phyloP scores from a whole-genome alignment of 768 basidiomycete genomes.

The Zangia roseola region DNA sequence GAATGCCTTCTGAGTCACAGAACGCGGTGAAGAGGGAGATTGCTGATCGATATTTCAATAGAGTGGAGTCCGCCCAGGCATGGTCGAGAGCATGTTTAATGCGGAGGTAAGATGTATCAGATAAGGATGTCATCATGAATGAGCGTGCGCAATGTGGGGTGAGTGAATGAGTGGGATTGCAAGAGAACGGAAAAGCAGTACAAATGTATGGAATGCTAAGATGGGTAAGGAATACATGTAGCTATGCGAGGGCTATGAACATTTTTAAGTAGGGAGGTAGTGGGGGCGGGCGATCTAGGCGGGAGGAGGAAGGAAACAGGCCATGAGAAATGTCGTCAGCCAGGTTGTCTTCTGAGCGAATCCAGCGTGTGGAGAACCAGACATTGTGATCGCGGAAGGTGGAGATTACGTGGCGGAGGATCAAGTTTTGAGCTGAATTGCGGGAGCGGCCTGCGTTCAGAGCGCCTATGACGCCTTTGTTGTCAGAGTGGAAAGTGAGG shows the following conservation, averaged over 20 bases:
- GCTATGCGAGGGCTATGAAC: background rate
- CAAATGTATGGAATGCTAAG: too few species aligned
- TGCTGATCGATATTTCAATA: background rate
- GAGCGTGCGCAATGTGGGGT: too few species aligned
- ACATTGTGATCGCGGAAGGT: background rate
- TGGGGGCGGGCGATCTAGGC: conserved; percentile 3
- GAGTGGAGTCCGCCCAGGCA: conserved; percentile 7
- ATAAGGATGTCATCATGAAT: too few species aligned
- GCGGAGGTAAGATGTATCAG: too few species aligned
- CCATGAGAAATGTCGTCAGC: conserved; percentile 40
- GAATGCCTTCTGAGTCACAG: conserved; percentile 21
- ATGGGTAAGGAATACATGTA: too few species aligned
- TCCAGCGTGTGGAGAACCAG: conserved; percentile 2
- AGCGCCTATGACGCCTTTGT: conserved; percentile 35
- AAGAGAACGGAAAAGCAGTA: too few species aligned
- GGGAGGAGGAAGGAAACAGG: conserved; percentile 16
- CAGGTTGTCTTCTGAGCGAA: too few species aligned
- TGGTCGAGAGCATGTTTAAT: background rate
- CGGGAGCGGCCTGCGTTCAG: conserved; percentile 1
- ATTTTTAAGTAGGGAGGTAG: conserved; percentile 1
- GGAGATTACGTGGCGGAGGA: background rate
- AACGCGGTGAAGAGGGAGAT: conserved; percentile 14
- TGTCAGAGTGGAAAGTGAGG: conserved; percentile 40
- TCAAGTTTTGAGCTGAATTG: background rate
- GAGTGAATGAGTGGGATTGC: background rate